phyloP scores from a whole-genome alignment of 2,329 filamentous ascomycete species.

The Stagonosporopsis vannaccii region DNA sequence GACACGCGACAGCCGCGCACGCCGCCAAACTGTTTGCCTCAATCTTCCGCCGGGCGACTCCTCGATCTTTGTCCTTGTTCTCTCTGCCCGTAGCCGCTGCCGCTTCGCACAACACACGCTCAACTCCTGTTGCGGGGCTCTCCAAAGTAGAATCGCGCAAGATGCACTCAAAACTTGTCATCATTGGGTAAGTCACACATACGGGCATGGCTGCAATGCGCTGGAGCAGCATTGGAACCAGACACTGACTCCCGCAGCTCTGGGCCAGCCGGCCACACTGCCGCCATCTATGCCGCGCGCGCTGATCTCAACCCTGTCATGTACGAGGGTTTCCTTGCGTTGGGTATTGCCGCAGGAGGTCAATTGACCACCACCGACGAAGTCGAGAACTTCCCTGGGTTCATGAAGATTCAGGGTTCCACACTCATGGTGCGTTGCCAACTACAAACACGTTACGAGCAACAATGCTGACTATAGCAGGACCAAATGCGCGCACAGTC shows the following conservation, averaged over 20 bases:
- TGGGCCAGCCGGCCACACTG: constrained; percentile 95
- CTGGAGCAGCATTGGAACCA: constrained; percentile 23
- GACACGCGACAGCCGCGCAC: constrained; percentile 38
- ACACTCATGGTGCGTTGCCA: constrained; percentile 75
- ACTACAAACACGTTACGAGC: background rate
- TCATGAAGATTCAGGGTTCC: constrained; percentile 85
- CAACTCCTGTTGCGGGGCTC: constrained; percentile 50
- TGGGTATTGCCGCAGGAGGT: constrained; percentile 93
- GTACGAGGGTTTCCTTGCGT: constrained; percentile 97
- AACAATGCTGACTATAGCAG: constrained; percentile 46
- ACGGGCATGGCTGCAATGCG: constrained; percentile 52
- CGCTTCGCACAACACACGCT: constrained; percentile 70
- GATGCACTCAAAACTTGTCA: constrained; percentile 94
- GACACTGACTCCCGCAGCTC: constrained; percentile 66
- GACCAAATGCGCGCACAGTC: constrained; percentile 94
- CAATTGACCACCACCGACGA: constrained; percentile 99
- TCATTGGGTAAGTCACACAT: constrained; percentile 50
- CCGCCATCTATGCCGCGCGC: constrained; percentile 92
- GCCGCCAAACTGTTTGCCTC: constrained; percentile 93
- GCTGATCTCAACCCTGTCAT: constrained; percentile 94
- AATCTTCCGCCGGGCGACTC: constrained; percentile 71
- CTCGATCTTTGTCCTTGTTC: constrained; percentile 74
- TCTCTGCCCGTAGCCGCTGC: constrained; percentile 77
- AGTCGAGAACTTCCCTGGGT: constrained; percentile 97
- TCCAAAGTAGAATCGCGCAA: constrained; percentile 58